Evolutionary conservation across 352 stramenopile genomes (phyloP).

Genomic region (Globisporangium lucens): DNA sequence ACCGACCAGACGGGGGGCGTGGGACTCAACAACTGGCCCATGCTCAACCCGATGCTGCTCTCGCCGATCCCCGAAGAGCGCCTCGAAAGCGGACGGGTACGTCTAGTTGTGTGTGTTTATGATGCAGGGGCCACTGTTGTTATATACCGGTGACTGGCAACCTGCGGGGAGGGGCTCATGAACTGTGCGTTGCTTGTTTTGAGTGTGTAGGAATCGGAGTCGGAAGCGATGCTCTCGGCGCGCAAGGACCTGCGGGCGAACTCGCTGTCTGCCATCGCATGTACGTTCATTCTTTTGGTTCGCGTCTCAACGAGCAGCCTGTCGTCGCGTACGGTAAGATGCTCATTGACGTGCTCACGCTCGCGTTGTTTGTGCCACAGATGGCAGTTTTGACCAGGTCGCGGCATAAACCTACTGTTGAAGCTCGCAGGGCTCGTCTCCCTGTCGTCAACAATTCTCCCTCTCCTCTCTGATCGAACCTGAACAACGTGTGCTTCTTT

Average conservation of each 20-base stretch:
- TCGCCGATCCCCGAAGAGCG: slow-evolving; percentile 71
- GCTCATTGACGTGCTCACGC: background rate
- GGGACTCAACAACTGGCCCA: slow-evolving; percentile 41
- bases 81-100: slow-evolving; percentile 44
- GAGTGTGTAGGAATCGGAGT: slow-evolving; percentile 40
- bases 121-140: background rate
- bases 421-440: no score
- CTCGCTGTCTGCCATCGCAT: slow-evolving; percentile 41
- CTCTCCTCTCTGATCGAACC: no score
- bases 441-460: no score
- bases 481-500: no score
- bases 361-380: slow-evolving; percentile 1
- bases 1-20: background rate
- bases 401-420: slow-evolving; percentile 1
- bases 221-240: slow-evolving; percentile 35
- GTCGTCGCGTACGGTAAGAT: background rate
- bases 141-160: background rate
- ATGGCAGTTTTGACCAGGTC: slow-evolving; percentile 21
- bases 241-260: slow-evolving; percentile 37
- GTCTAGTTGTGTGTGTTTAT: background rate
- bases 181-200: slow-evolving; percentile 3
- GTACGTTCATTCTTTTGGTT: slow-evolving; percentile 22
- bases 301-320: background rate
- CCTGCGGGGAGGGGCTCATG: background rate
- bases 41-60: slow-evolving; percentile 49